phyloP scores from a whole-genome alignment of 2,329 filamentous ascomycete genomes.

The Fusarium goolgardi region DNA sequence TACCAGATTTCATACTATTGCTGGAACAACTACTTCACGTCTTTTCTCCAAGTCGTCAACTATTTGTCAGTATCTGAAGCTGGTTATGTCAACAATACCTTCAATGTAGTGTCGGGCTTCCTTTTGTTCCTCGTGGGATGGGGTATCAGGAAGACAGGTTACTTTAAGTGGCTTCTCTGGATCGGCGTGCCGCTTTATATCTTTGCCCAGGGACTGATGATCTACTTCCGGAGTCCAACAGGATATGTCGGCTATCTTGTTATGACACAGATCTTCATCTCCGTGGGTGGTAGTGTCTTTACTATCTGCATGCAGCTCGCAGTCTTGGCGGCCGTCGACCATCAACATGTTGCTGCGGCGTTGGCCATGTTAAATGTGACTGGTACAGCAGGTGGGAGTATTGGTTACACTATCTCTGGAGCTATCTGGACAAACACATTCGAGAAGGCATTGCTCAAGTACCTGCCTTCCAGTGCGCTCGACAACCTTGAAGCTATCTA shows the following conservation, averaged over 20 bases:
- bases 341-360: conserved; percentile 63
- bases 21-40: conserved; percentile 66
- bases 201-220: conserved; percentile 58
- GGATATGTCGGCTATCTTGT: conserved; percentile 61
- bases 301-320: conserved; percentile 67
- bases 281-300: conserved; percentile 64
- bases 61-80: conserved; percentile 56
- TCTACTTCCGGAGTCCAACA: conserved; percentile 53
- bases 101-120: conserved; percentile 63
- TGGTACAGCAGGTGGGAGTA: conserved; percentile 57
- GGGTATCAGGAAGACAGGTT: conserved; percentile 58
- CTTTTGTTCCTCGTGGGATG: conserved; percentile 60
- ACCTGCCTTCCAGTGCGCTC: not conserved
- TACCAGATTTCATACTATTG: conserved; percentile 63
- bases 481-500: conserved; percentile 5
- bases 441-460: conserved; percentile 5
- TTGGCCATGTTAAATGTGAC: conserved; percentile 59
- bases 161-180: conserved; percentile 61
- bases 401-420: conserved; percentile 58
- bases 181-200: conserved; percentile 64
- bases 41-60: conserved; percentile 65
- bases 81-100: conserved; percentile 62
- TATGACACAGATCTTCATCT: conserved; percentile 65
- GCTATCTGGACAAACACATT: conserved; percentile 59
- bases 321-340: conserved; percentile 65